Conservation (phyloP, 2,329 filamentous ascomycete genomes). For the Leptographium flavum region DNA sequence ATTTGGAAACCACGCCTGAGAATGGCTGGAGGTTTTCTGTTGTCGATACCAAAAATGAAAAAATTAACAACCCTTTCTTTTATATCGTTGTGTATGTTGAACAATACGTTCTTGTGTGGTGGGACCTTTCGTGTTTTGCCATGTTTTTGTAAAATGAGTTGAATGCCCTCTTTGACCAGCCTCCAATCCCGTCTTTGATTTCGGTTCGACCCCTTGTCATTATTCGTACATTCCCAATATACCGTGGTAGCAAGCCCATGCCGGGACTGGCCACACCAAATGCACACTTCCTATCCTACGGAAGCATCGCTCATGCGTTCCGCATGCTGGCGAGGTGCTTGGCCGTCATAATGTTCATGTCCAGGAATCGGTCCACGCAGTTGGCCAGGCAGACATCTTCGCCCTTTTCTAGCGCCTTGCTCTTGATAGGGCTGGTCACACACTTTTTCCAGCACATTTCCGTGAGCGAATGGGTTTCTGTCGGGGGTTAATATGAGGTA, state of each 20-base stretch:
- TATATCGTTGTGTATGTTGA: no score
- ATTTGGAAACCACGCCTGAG: neutral
- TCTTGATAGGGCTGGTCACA: conserved; percentile 59
- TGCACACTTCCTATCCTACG: neutral
- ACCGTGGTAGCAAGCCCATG: neutral
- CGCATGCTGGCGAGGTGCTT: conserved; percentile 61
- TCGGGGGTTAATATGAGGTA: neutral
- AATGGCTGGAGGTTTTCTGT: neutral
- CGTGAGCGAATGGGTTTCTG: conserved; percentile 40
- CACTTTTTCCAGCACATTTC: conserved; percentile 95
- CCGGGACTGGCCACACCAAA: neutral
- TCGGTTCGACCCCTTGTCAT: neutral
- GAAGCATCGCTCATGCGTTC: conserved; percentile 7
- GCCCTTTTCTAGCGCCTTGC: conserved; percentile 54
- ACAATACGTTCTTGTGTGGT: no score
- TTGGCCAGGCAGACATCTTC: conserved; percentile 82
- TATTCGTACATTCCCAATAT: neutral
- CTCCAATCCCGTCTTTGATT: neutral
- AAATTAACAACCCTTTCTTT: neutral
- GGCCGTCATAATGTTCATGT: conserved; percentile 74
- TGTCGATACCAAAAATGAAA: conserved; percentile 1
- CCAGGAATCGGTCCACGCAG: conserved; percentile 88
- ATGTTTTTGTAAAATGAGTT: no score
- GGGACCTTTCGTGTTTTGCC: no score
- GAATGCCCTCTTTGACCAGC: no score